Base-by-base conservation (phyloP, 495 filamentous ascomycete genomes). In the Penicillium argentinense region DNA sequence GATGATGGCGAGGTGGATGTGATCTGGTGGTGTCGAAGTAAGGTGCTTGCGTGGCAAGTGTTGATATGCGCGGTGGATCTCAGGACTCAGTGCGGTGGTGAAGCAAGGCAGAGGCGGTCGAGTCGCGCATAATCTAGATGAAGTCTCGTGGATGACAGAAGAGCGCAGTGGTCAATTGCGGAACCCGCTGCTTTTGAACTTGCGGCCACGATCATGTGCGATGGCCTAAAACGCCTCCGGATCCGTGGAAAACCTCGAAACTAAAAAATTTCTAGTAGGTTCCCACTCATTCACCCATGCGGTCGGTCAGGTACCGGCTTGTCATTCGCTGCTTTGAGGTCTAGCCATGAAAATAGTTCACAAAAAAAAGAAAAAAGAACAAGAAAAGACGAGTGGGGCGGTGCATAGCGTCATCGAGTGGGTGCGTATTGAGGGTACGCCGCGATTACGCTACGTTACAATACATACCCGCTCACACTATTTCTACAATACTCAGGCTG, bases 401-500 rank as follows among this genome's bases (percentile, higher is more conserved):
- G 1, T 24, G n/a, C n/a, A 26, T 8, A 48, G 19, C 36, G 38
- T 48, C 45, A 48, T 41, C 23, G 6, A 21, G 45, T 48, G 45
- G 37, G 13, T 34, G 37, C 5, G 25, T 18, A 40, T 19, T 16
- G 17, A 38, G 34, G 5, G 14, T 23, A 36, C 33, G 16, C 16
- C 33, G 16, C 9, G 1, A 18, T 36, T 36, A 36, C 32, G 6
- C 14, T 34, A 34, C 8, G 6, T 2, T 34, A 34, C 16, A 34
- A 34, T 17, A 17, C 32, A 34, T n/a, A 6, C 5, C 3, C 28
- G 3, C 28, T 30, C 3, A 11, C 1, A 34, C 32, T 17, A 17
- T 12, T 18, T 17, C 17, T 12, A 18, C 14, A 18, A 96, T 34
- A 26, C n/a, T n/a, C n/a, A n/a, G n/a, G n/a, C n/a, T n/a, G n/a